Evolutionary conservation across 2,329 filamentous ascomycete species (phyloP).

Genomic region (Penicillium sp.): DNA sequence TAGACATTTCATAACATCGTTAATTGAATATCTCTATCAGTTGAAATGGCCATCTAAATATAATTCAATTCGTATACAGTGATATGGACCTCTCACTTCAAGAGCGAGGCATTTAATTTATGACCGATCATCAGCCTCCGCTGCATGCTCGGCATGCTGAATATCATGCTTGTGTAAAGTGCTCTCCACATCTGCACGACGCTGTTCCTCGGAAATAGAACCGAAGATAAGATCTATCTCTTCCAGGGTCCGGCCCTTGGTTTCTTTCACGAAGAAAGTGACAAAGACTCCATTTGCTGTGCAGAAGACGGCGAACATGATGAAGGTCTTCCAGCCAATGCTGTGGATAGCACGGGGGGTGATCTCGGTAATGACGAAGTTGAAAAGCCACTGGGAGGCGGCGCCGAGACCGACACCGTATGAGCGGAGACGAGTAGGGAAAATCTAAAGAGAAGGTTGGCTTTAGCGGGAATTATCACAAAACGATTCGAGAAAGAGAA

Average conservation of each 20-base stretch:
- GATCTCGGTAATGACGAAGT: slow-evolving; percentile 48
- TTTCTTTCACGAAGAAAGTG: slow-evolving; percentile 45
- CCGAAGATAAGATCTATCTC: slow-evolving; percentile 44
- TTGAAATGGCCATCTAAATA: neutral
- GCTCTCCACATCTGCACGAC: slow-evolving; percentile 32
- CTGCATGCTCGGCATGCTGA: slow-evolving; percentile 28
- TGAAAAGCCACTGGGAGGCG: slow-evolving; percentile 47
- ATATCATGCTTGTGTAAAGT: slow-evolving; percentile 32
- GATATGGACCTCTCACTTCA: too few relatives aligned
- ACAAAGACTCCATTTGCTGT: slow-evolving; percentile 42
- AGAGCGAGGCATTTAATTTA: neutral
- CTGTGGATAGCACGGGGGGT: slow-evolving; percentile 46
- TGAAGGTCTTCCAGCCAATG: slow-evolving; percentile 45
- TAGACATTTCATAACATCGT: slow-evolving; percentile 34
- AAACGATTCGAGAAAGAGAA: too few relatives aligned
- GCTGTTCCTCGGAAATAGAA: slow-evolving; percentile 31
- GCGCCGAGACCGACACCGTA: slow-evolving; percentile 48
- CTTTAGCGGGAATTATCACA: neutral
- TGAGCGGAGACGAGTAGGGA: slow-evolving; percentile 45
- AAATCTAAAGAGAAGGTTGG: slow-evolving; percentile 32
- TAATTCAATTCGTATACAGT: neutral
- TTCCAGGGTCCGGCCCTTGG: slow-evolving; percentile 43
- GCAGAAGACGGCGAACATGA: slow-evolving; percentile 50
- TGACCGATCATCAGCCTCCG: slow-evolving; percentile 12
- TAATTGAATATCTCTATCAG: neutral